phyloP scores from a whole-genome alignment of 441 rosid genomes.

The Gossypium trilobum region DNA sequence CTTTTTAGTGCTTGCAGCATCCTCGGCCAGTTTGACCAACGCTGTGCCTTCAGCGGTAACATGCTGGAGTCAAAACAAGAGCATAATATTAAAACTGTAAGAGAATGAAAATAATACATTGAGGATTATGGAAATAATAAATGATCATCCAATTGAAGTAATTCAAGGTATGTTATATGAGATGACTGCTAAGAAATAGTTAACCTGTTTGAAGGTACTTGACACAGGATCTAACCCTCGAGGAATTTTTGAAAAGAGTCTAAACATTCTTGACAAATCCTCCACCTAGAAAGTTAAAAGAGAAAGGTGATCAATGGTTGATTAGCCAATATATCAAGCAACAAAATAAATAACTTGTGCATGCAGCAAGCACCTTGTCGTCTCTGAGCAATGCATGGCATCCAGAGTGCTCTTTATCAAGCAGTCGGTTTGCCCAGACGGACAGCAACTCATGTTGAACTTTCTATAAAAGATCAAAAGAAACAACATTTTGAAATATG shows the following conservation, averaged over 20 bases:
- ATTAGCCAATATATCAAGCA: slow-evolving; percentile 4
- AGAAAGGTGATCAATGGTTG: background rate
- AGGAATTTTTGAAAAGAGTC: slow-evolving; percentile 33
- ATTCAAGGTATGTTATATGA: background rate
- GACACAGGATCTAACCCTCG: slow-evolving; percentile 36
- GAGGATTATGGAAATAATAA: background rate
- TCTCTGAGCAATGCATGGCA: slow-evolving; percentile 45
- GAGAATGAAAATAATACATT: background rate
- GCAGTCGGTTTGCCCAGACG: slow-evolving; percentile 34
- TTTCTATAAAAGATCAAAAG: slow-evolving; percentile 19
- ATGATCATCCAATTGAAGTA: background rate
- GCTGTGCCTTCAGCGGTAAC: slow-evolving; percentile 47
- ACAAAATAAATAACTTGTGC: slow-evolving; percentile 2
- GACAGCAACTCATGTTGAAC: slow-evolving; percentile 33
- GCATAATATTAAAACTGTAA: background rate
- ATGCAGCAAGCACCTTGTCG: slow-evolving; percentile 30
- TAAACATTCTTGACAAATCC: slow-evolving; percentile 42
- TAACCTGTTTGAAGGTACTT: slow-evolving; percentile 36
- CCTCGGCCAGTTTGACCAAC: slow-evolving; percentile 45
- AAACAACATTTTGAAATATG: background rate
- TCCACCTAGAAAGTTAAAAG: slow-evolving; percentile 26
- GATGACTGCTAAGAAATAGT: background rate
- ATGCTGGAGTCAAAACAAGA: slow-evolving; percentile 24
- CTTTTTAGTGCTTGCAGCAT: slow-evolving; percentile 47
- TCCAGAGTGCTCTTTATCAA: slow-evolving; percentile 42